A percentile compares a stretch with the other conserved stretches of the same genome.
Conservation (phyloP, 345 rosid genomes). For the Citrus inodora region DNA sequence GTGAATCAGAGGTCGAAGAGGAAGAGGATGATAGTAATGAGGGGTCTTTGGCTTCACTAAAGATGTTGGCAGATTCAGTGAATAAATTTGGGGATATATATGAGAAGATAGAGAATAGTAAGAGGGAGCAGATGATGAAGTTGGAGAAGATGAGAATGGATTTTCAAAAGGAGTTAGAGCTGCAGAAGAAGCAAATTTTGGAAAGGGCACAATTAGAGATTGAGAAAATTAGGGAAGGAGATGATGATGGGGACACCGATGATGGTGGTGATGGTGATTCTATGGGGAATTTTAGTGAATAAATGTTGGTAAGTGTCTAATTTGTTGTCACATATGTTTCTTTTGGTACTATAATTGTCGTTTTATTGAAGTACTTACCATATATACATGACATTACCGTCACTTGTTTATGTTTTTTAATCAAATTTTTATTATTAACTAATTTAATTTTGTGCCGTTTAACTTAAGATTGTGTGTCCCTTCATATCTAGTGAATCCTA, state of each 20-base stretch:
- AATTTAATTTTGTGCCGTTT: neutral
- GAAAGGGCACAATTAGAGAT: constrained; percentile 49
- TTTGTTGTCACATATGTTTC: neutral
- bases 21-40: constrained; percentile 34
- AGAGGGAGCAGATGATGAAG: constrained; percentile 59
- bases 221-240: constrained; percentile 41
- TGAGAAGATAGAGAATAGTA: constrained; percentile 56
- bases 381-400: constrained; percentile 4
- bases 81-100: constrained; percentile 51
- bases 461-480: neutral
- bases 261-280: constrained; percentile 25
- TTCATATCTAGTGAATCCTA: neutral
- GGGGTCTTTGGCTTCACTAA: constrained; percentile 24
- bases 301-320: constrained; percentile 14
- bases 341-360: neutral
- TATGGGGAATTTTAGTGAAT: constrained; percentile 27
- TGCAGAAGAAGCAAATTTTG: constrained; percentile 55
- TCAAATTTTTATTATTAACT: neutral
- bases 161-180: constrained; percentile 44
- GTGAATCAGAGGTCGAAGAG: constrained; percentile 39
- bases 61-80: constrained; percentile 47
- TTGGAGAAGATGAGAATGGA: constrained; percentile 49
- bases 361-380: constrained; percentile 6
- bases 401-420: neutral
- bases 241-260: constrained; percentile 19